These are phyloP conservation scores for Oenanthe sinensis DNA, from an alignment of 129 eudicot genomes.

Conservation along the genomic window DNA sequence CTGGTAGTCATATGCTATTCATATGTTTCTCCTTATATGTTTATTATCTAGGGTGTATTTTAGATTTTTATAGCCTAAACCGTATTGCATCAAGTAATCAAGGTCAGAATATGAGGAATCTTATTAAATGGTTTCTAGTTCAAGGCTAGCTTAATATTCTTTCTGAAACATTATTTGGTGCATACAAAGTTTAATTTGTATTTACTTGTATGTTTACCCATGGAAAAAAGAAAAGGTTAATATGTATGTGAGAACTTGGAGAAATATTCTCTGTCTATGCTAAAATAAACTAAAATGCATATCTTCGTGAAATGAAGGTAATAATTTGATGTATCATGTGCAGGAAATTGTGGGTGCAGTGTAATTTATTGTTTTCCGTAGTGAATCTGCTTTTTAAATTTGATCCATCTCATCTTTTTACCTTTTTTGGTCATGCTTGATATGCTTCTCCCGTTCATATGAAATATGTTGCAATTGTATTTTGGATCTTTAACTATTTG, in stretches of 20 bases:
- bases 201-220: neutral
- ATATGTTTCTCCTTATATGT: neutral
- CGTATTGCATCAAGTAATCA: neutral
- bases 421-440: neutral
- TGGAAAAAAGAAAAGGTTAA: neutral
- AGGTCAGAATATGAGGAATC: neutral
- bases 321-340: too few species aligned
- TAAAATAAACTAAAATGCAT: neutral
- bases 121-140: neutral
- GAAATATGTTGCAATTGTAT: neutral
- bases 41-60: neutral
- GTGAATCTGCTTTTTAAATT: neutral
- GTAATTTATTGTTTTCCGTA: neutral
- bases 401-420: neutral
- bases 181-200: neutral
- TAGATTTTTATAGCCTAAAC: neutral
- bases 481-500: neutral
- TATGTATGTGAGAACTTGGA: neutral
- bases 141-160: neutral
- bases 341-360: neutral
- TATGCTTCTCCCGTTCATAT: neutral
- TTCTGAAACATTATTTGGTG: neutral
- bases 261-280: neutral
- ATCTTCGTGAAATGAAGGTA: neutral
- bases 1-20: neutral